Percentiles rank a stretch among this genome's conserved stretches.
Evolutionary conservation across 371 early-diverging fungal genomes (phyloP).

Genomic region (Gilbertella persicaria): DNA sequence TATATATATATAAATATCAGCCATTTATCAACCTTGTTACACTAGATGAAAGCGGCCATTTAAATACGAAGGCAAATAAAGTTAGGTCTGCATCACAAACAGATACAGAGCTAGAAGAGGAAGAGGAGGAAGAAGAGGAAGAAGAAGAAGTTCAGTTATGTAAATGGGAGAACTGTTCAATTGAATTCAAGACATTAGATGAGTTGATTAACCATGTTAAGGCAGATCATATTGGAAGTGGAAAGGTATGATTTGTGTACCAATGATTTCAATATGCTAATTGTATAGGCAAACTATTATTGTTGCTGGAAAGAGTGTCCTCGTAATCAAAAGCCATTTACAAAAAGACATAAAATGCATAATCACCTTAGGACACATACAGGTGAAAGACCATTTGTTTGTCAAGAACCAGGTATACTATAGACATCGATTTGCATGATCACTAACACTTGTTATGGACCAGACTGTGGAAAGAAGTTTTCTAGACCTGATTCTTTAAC

Average conservation of each 20-base stretch:
- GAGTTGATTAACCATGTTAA: constrained; percentile 61
- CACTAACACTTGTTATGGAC: constrained; percentile 8
- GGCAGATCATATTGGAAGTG: constrained; percentile 65
- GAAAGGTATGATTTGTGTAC: constrained; percentile 50
- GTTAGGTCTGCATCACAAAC: constrained; percentile 18
- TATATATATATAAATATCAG: too few species aligned
- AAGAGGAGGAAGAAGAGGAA: constrained; percentile 30
- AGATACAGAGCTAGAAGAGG: constrained; percentile 22
- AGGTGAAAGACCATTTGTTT: constrained; percentile 66
- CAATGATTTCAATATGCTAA: too few species aligned
- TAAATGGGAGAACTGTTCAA: constrained; percentile 57
- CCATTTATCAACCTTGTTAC: constrained; percentile 5
- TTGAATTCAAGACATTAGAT: constrained; percentile 44
- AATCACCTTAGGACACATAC: constrained; percentile 86
- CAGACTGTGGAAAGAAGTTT: constrained; percentile 75
- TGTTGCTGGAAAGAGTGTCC: constrained; percentile 79
- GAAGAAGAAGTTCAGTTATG: constrained; percentile 40
- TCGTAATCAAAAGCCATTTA: constrained; percentile 69
- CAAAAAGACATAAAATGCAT: constrained; percentile 81
- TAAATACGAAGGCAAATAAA: constrained; percentile 6
- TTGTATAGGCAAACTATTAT: constrained; percentile 58
- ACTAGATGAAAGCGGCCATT: constrained; percentile 15
- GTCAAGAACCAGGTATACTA: constrained; percentile 25
- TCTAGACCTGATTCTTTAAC: constrained; percentile 82
- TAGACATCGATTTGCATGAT: background rate